Evolutionary conservation across 2,329 filamentous ascomycete genomes (phyloP), one percentile per base, ranked within the genome.

Genomic region (Diaporthe capsici): DNA sequence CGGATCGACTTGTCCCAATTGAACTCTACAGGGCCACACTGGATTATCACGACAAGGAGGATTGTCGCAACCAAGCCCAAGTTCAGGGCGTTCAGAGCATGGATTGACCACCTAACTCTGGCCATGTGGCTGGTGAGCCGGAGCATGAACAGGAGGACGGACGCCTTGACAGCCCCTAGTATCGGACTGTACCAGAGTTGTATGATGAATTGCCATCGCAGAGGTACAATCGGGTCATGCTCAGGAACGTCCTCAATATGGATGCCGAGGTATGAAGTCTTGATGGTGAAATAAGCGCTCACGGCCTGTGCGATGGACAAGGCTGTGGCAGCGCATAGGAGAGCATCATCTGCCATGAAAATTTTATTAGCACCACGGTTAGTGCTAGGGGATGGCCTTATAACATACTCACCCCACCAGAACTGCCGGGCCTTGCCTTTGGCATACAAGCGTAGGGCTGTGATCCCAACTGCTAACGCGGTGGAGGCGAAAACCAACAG

Each of bases 1-100:
- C 82, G 74, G 86, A 79, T 67, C 85, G 81, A 61, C 10, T 83
- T 79, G 76, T 87, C 71, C 88, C 88, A 89, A 78, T 85, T 84
- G 77, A 83, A 86, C n/a, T 80, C 73, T 4, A 88, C 80, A 0
- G 86, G 86, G 12, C 79, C 76, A 78, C 86, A 87, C 65, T 85
- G 83, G 44, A 80, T 72, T 39, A 85, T 76, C 4, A 81, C 82
- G 17, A 82, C 82, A 22, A 84, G 73, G 63, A 83, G 81, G 70
- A 83, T 84, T n/a, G 58, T 22, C 37, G 37, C 58, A 25, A 42
- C 58, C 53, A 79, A 80, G 5, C 80, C 75, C 80, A 82, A 81
- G 73, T 81, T 80, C 3, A 79, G 57, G 55, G 83, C 78, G 47
- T 83, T 83, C 78, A 82, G 79, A 4, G 80, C 78, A 37, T 80